Conservation (phyloP, 1,139 yeast species). For the Kodamaea anthophila region DNA sequence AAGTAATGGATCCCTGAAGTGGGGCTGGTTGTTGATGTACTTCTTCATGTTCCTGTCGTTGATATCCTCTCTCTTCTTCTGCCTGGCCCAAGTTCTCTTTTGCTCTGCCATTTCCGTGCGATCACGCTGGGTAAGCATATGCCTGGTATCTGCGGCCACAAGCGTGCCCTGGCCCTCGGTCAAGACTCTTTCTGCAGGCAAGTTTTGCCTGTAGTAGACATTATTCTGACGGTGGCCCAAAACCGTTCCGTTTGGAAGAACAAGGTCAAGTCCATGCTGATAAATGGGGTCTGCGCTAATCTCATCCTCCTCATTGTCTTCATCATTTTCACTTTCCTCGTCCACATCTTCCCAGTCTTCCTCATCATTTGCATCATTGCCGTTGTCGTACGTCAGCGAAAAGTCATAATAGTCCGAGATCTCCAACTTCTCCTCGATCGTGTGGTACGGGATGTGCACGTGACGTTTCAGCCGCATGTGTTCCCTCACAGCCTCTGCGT, state of each 20-base stretch:
- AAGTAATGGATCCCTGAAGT: constrained; percentile 84
- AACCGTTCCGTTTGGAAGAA: constrained; percentile 79
- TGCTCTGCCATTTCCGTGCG: constrained; percentile 52
- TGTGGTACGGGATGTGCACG: constrained; percentile 83
- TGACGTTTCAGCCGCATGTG: constrained; percentile 87
- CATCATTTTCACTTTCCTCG: constrained; percentile 13
- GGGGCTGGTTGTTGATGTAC: constrained; percentile 81
- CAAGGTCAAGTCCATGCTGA: constrained; percentile 66
- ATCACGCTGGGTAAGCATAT: constrained; percentile 48
- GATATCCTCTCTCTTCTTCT: constrained; percentile 59
- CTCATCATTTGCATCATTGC: constrained; percentile 18
- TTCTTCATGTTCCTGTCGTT: constrained; percentile 76
- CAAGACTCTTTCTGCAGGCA: constrained; percentile 66
- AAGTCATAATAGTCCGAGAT: constrained; percentile 85
- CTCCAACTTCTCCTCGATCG: constrained; percentile 72
- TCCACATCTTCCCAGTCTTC: constrained; percentile 42
- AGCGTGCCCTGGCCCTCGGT: constrained; percentile 93
- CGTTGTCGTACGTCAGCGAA: constrained; percentile 48
- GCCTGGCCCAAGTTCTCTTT: constrained; percentile 74
- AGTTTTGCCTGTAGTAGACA: constrained; percentile 72
- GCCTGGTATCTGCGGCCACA: constrained; percentile 86
- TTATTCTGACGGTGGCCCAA: constrained; percentile 88
- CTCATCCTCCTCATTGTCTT: constrained; percentile 15
- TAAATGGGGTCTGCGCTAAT: constrained; percentile 28
- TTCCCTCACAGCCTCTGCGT: constrained; percentile 81